phyloP scores from a whole-genome alignment of 2,329 filamentous ascomycete species.

The Chaetothyriales sp. region DNA sequence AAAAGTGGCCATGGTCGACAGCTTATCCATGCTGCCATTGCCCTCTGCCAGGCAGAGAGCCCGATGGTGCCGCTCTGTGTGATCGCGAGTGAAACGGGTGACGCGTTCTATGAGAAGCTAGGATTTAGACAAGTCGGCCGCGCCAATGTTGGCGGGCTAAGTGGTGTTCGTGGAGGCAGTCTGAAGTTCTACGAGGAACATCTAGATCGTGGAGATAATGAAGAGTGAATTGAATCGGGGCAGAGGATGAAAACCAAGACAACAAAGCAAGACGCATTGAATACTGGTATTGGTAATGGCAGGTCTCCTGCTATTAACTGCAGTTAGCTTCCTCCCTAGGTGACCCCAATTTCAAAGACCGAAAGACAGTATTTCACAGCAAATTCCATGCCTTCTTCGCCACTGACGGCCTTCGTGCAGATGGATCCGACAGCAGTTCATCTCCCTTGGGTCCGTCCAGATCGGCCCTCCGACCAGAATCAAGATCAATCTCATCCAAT shows the following conservation, averaged over 20 bases:
- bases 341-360: too few relatives aligned
- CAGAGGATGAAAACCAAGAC: not conserved
- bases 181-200: conserved; percentile 20
- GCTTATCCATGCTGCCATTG: conserved; percentile 30
- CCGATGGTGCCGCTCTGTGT: conserved; percentile 29
- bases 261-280: not conserved
- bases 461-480: conserved; percentile 7
- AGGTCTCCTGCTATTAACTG: too few relatives aligned
- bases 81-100: conserved; percentile 24
- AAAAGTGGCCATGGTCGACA: conserved; percentile 23
- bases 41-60: conserved; percentile 19
- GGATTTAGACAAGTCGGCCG: conserved; percentile 25
- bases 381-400: not conserved
- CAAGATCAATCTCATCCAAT: conserved; percentile 48
- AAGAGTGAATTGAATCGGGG: too few relatives aligned
- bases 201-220: not conserved
- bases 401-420: not conserved
- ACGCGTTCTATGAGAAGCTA: conserved; percentile 26
- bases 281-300: not conserved
- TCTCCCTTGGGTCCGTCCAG: conserved; percentile 2
- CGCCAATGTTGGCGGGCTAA: conserved; percentile 22
- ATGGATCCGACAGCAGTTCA: not conserved
- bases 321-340: too few relatives aligned
- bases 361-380: not conserved
- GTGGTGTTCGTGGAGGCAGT: conserved; percentile 20